Conservation (phyloP, 306 rosid species). For the Glycine latifolia region DNA sequence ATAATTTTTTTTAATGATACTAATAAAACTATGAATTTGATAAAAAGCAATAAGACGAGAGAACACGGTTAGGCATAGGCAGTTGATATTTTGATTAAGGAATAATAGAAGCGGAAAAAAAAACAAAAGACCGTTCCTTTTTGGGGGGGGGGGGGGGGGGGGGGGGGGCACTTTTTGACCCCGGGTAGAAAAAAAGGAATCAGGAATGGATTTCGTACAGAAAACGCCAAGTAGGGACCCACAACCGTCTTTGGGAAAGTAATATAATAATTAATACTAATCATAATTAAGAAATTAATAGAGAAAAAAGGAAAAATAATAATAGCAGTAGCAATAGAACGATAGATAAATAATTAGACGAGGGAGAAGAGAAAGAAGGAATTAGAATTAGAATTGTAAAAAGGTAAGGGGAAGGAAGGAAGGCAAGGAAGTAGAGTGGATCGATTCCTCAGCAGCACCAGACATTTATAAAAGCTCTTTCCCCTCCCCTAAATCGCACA, state of each 20-base stretch:
- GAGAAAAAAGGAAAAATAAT: background rate
- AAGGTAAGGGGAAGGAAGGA: background rate
- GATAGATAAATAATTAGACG: background rate
- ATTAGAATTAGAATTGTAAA: no score
- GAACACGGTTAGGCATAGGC: background rate
- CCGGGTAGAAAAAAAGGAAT: background rate
- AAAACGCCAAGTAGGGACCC: slow-evolving; percentile 69
- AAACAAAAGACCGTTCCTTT: slow-evolving; percentile 38
- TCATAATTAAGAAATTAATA: background rate
- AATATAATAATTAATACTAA: background rate
- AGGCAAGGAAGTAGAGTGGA: background rate
- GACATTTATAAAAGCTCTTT: slow-evolving; percentile 54
- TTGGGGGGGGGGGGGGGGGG: slow-evolving; percentile 44
- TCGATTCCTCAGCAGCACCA: slow-evolving; percentile 48
- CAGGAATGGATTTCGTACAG: slow-evolving; percentile 49
- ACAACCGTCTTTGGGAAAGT: slow-evolving; percentile 28
- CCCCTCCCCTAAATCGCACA: background rate
- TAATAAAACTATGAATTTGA: background rate
- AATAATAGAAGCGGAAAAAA: background rate
- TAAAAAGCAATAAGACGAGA: background rate
- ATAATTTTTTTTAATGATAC: no score
- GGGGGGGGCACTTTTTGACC: slow-evolving; percentile 51
- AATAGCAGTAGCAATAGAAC: no score
- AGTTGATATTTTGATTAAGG: background rate
- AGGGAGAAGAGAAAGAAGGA: background rate